Percentiles rank a stretch among this genome's conserved stretches.
Conservation (phyloP, 2,329 filamentous ascomycete genomes). For the Lithohypha guttulata region DNA sequence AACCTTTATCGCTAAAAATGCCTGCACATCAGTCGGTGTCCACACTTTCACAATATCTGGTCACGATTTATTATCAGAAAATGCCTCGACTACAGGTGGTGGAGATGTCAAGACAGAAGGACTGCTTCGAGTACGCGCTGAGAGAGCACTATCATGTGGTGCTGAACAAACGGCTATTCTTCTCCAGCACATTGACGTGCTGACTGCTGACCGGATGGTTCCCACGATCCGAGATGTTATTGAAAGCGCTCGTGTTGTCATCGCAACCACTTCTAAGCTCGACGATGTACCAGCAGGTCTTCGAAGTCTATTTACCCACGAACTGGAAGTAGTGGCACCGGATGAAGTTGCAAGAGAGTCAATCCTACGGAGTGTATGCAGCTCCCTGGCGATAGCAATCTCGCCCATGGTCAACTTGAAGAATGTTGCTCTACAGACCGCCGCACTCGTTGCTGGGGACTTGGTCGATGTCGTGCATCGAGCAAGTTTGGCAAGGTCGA, state of each 20-base stretch:
- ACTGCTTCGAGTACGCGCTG: slow-evolving; percentile 74
- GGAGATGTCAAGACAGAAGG: slow-evolving; percentile 92
- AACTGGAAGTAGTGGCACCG: slow-evolving; percentile 84
- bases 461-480: slow-evolving; percentile 89
- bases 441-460: slow-evolving; percentile 87
- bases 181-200: slow-evolving; percentile 79
- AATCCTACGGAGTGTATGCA: slow-evolving; percentile 68
- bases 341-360: slow-evolving; percentile 87
- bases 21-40: slow-evolving; percentile 78
- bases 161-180: slow-evolving; percentile 71
- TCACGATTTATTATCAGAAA: slow-evolving; percentile 90
- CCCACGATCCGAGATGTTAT: slow-evolving; percentile 75
- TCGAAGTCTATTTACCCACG: slow-evolving; percentile 84
- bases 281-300: slow-evolving; percentile 89
- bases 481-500: slow-evolving; percentile 64
- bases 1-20: slow-evolving; percentile 61
- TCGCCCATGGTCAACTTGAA: slow-evolving; percentile 75
- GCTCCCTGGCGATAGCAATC: slow-evolving; percentile 63
- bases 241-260: slow-evolving; percentile 65
- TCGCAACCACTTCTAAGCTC: slow-evolving; percentile 89
- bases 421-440: slow-evolving; percentile 84
- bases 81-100: slow-evolving; percentile 57
- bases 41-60: slow-evolving; percentile 84
- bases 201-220: slow-evolving; percentile 84
- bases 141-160: slow-evolving; percentile 80